phyloP scores from a whole-genome alignment of 768 basidiomycete genomes.

The Erythrobasidium yunnanense region DNA sequence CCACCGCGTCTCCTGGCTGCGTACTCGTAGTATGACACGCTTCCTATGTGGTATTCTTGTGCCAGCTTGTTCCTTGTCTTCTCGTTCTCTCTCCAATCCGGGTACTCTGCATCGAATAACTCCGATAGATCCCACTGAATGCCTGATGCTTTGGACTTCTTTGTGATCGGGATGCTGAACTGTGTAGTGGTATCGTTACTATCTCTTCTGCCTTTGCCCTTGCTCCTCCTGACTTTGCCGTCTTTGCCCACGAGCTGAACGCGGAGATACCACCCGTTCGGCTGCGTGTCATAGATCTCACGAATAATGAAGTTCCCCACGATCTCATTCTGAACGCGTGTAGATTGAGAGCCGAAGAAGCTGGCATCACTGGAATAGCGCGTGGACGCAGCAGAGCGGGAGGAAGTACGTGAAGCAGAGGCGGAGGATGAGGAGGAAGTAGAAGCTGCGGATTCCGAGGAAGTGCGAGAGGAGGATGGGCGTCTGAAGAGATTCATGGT shows the following conservation, averaged over 20 bases:
- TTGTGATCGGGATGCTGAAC: not conserved
- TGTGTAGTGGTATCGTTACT: too few relatives aligned
- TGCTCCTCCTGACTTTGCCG: not conserved
- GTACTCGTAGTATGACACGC: not conserved
- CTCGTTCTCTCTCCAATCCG: too few relatives aligned
- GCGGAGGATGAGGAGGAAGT: not conserved
- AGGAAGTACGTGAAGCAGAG: not conserved
- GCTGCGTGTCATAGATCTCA: not conserved
- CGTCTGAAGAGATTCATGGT: too few relatives aligned
- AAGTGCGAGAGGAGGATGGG: not conserved
- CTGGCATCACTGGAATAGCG: too few relatives aligned
- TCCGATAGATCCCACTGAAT: not conserved
- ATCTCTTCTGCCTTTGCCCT: not conserved
- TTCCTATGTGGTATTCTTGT: not conserved
- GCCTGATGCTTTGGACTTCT: not conserved
- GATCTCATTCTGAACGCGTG: too few relatives aligned
- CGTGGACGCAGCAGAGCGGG: too few relatives aligned
- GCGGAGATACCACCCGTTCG: not conserved
- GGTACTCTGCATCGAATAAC: not conserved
- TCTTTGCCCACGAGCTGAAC: not conserved
- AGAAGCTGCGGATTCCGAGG: not conserved
- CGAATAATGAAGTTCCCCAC: not conserved
- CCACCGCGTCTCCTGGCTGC: not conserved
- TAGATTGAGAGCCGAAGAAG: too few relatives aligned
- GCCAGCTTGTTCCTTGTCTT: too few relatives aligned